Evolutionary conservation across 2,329 filamentous ascomycete species (phyloP).

Genomic region (Pseudopithomyces chartarum): DNA sequence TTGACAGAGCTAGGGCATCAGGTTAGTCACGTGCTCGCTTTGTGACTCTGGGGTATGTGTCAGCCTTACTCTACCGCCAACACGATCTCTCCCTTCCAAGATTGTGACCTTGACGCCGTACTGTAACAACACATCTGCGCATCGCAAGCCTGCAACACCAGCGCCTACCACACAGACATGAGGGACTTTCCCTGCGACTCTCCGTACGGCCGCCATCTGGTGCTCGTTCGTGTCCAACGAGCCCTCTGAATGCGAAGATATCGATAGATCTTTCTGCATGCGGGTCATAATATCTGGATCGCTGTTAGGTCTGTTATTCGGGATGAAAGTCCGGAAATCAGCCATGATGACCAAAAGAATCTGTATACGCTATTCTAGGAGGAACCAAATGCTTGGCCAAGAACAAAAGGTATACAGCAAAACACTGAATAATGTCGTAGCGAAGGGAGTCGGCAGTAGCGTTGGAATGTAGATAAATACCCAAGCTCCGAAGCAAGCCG

Average conservation of each 20-base stretch:
- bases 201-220: constrained; percentile 33
- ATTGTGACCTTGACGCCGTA: constrained; percentile 71
- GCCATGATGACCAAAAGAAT: constrained; percentile 19
- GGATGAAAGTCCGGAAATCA: constrained; percentile 34
- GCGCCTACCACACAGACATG: constrained; percentile 72
- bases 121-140: constrained; percentile 69
- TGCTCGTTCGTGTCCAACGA: constrained; percentile 23
- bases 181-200: constrained; percentile 46
- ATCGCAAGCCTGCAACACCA: constrained; percentile 72
- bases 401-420: background rate
- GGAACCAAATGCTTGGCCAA: background rate
- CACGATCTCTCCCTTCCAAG: constrained; percentile 68
- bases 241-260: constrained; percentile 31
- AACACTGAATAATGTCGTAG: background rate
- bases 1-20: constrained; percentile 55
- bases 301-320: constrained; percentile 22
- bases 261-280: constrained; percentile 40
- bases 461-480: constrained; percentile 4
- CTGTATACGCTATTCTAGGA: constrained; percentile 12
- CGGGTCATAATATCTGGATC: constrained; percentile 29
- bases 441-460: background rate
- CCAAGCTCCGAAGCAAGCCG: constrained; percentile 1
- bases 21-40: constrained; percentile 12
- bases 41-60: constrained; percentile 20
- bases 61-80: constrained; percentile 67